Evolutionary conservation across 169 alveolate genomes (phyloP), one percentile per base, ranked within the genome.

Genomic region (Cryptosporidium meleagridis): DNA sequence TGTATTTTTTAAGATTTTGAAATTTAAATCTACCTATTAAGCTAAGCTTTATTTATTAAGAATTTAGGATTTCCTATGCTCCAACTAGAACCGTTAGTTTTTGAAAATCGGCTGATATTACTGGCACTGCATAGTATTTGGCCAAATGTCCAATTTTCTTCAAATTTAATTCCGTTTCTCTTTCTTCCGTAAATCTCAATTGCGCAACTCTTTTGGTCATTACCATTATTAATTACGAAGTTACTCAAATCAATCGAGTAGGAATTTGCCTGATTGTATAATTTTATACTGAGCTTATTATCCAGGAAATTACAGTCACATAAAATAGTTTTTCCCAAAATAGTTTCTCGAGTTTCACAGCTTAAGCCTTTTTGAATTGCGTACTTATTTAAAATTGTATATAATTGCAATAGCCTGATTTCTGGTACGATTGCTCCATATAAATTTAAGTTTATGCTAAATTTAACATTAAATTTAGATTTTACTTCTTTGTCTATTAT

Each of bases 91-190:
- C 45, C 31, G 0, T 26, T 29, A 2, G 26, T 48, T 21, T 23
- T 59, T 9, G 23, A 23, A 2, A 80, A 61, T 39, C 44, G 35
- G 41, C n/a, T 39, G 12, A 80, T 44, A 26, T 31, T 33, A 10
- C 55, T 45, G 9, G 69, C 52, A 7, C 62, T 65, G 18, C 89
- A 80, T n/a, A 80, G 31, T 21, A 37, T 65, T 62, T 59, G 73
- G 5, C 89, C 89, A 65, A 80, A 80, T 62, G 62, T 41, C 89
- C 89, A 80, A 9, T 41, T 35, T 41, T 80, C 89, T 23, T 44
- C 31, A 80, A 44, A 65, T 41, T 44, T n/a, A 44, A 44, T 41
- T 21, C 29, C 55, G 10, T 18, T 35, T 18, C 10, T 29, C 51
- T 31, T 80, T 41, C 52, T 48, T 65, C 80, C 73, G 39, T 62